Evolutionary conservation across 768 basidiomycete species (phyloP).

Genomic region (Tulasnella sp.): DNA sequence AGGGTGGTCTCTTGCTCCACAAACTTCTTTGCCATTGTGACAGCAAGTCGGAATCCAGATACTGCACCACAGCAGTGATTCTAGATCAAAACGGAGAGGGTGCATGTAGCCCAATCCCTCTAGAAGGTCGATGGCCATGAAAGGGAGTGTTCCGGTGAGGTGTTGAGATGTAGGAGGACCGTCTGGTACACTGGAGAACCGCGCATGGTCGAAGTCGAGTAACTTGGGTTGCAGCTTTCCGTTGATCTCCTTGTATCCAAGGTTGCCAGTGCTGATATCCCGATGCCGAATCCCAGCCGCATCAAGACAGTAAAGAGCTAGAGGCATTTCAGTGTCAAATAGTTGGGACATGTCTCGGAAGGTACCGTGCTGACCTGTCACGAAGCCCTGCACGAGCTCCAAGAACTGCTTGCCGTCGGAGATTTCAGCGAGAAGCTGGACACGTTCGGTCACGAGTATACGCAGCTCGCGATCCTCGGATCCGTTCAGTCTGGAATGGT

Average conservation of each 20-base stretch:
- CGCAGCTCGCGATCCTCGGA: conserved; percentile 1
- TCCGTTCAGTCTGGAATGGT: neutral
- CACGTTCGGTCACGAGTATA: neutral
- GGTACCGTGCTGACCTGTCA: neutral
- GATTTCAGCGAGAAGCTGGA: neutral
- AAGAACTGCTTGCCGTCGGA: neutral
- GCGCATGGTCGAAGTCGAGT: conserved; percentile 4
- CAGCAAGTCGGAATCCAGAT: no score
- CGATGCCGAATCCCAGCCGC: neutral
- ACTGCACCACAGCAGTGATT: no score
- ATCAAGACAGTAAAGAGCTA: neutral
- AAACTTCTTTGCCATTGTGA: no score
- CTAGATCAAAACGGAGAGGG: no score
- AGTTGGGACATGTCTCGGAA: neutral
- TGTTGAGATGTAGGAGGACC: no score
- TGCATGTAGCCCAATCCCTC: no score
- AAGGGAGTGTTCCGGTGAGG: no score
- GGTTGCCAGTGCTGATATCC: conserved; percentile 4
- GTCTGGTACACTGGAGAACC: no score
- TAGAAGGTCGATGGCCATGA: no score
- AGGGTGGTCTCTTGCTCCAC: no score
- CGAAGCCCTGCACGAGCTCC: neutral
- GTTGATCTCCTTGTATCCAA: neutral
- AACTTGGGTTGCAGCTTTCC: neutral
- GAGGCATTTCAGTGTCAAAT: neutral